Percentiles rank a stretch among this genome's conserved stretches.
These are phyloP conservation scores for Magnolia sinica DNA, from an alignment of 164 flowering plant genomes.

Conservation along the genomic window DNA sequence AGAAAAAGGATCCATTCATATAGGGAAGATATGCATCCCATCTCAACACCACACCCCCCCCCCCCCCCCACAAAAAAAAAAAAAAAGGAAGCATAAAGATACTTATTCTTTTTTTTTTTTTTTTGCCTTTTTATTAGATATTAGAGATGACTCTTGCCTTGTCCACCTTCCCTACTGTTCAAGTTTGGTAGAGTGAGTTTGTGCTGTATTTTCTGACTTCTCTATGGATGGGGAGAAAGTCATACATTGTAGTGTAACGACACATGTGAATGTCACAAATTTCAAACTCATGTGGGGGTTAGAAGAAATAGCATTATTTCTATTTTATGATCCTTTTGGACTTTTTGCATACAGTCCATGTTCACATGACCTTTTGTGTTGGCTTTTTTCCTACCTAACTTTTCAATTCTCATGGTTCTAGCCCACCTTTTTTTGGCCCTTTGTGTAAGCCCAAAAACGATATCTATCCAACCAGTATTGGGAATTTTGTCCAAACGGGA, in stretches of 20 bases:
- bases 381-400: conserved; percentile 4
- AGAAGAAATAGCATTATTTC: neutral
- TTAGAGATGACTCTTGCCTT: neutral
- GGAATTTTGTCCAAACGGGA: neutral
- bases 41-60: no score
- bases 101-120: neutral
- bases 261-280: neutral
- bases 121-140: neutral
- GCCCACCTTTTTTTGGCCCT: conserved; percentile 6
- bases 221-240: neutral
- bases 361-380: neutral
- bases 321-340: neutral
- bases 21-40: neutral
- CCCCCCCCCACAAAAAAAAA: no score
- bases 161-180: neutral
- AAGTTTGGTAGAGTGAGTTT: neutral
- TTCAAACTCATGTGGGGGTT: neutral
- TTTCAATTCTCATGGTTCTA: neutral
- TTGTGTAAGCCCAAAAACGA: conserved; percentile 6
- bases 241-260: neutral
- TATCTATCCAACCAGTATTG: neutral
- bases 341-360: neutral
- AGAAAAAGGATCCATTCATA: conserved; percentile 8
- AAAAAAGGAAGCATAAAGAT: neutral
- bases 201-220: neutral